phyloP scores from a whole-genome alignment of 2,329 filamentous ascomycete species.

The Trichoderma sp. region DNA sequence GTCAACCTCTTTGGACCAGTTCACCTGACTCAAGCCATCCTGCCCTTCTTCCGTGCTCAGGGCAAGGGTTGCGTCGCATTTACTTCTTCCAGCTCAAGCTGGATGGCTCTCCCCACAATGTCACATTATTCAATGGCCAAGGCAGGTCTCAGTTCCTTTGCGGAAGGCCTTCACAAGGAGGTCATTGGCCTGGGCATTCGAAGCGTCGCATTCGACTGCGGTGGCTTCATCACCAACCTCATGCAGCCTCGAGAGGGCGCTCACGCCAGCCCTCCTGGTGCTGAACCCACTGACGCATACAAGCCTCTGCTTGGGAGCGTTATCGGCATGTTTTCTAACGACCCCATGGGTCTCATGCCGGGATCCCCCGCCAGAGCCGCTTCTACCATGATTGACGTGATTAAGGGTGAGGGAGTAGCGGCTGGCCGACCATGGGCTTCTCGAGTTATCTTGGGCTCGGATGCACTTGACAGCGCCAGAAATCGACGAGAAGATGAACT shows the following conservation, averaged over 20 bases:
- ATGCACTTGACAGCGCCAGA: slow-evolving; percentile 30
- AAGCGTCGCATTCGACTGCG: slow-evolving; percentile 36
- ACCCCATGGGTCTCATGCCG: slow-evolving; percentile 30
- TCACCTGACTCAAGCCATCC: slow-evolving; percentile 31
- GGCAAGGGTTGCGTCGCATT: slow-evolving; percentile 32
- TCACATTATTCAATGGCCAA: slow-evolving; percentile 36
- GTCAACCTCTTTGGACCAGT: slow-evolving; percentile 34
- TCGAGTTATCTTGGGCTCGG: slow-evolving; percentile 35
- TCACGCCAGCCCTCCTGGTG: slow-evolving; percentile 18
- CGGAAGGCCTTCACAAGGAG: slow-evolving; percentile 36
- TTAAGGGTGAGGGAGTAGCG: slow-evolving; percentile 32
- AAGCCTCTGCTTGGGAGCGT: slow-evolving; percentile 27
- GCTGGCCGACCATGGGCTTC: slow-evolving; percentile 29
- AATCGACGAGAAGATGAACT: slow-evolving; percentile 29
- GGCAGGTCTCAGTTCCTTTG: slow-evolving; percentile 31
- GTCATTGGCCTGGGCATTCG: slow-evolving; percentile 31
- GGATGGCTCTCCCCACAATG: slow-evolving; percentile 35
- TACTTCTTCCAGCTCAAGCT: slow-evolving; percentile 32
- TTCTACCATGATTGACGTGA: slow-evolving; percentile 30
- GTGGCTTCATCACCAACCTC: slow-evolving; percentile 34
- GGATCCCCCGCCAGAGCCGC: slow-evolving; percentile 31
- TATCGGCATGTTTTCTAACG: slow-evolving; percentile 27
- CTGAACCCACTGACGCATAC: slow-evolving; percentile 26
- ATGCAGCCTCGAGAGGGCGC: slow-evolving; percentile 29
- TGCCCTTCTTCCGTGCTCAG: slow-evolving; percentile 33